phyloP scores from a whole-genome alignment of 805 yeast genomes.

The Ogataea glucozyma region DNA sequence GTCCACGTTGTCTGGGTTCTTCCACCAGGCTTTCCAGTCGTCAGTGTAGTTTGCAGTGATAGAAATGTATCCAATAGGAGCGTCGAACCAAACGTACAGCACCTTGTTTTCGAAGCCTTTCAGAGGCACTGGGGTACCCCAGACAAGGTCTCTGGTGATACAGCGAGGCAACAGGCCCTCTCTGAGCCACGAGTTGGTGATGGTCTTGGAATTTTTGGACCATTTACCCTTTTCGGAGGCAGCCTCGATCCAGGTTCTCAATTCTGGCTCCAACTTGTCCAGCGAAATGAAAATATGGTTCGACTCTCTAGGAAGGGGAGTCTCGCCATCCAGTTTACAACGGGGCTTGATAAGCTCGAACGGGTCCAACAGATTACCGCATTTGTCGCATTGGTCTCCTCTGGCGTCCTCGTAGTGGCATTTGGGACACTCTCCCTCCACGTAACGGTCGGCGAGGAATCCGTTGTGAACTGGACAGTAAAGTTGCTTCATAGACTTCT shows the following conservation, averaged over 20 bases:
- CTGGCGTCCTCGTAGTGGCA: constrained; percentile 96
- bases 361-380: constrained; percentile 88
- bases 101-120: constrained; percentile 86
- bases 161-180: constrained; percentile 93
- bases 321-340: constrained; percentile 85
- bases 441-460: constrained; percentile 92
- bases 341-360: constrained; percentile 92
- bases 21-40: constrained; percentile 94
- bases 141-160: constrained; percentile 92
- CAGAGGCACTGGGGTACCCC: constrained; percentile 99
- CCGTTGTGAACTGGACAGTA: constrained; percentile 90
- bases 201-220: constrained; percentile 88
- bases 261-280: constrained; percentile 78
- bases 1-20: constrained; percentile 81
- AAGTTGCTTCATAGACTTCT: constrained; percentile 83
- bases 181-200: constrained; percentile 90
- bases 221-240: constrained; percentile 76
- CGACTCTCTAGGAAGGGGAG: constrained; percentile 79
- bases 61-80: constrained; percentile 93
- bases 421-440: constrained; percentile 96
- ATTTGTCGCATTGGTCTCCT: constrained; percentile 98
- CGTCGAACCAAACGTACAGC: constrained; percentile 98
- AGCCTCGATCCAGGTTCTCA: constrained; percentile 69
- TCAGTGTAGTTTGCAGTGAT: constrained; percentile 90
- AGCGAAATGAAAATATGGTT: constrained; percentile 83